Base-by-base conservation (phyloP, 495 filamentous ascomycete genomes). In the Cenococcum geophilum region DNA sequence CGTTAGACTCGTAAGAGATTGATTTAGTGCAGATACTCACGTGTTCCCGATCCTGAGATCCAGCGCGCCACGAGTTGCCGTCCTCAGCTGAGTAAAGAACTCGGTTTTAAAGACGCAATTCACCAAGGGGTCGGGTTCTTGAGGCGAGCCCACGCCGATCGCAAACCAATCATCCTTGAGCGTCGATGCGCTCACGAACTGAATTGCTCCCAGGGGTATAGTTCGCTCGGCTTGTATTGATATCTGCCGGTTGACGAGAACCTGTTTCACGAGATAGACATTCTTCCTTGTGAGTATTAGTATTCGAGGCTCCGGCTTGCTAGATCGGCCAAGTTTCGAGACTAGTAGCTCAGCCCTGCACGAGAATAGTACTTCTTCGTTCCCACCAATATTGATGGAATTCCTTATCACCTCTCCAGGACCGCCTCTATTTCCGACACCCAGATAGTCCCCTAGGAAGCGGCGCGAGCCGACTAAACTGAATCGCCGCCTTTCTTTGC, bases 91-190 rank as follows among this genome's bases (percentile, higher is more conserved):
- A 8, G 91, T 96, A 71, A 97, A 93, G 67, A 99, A 87, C 68
- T 99, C 95, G 0, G 92, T 97, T 78, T 99, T 99, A 72, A 99
- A 86, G 32, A 96, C 76, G 70, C 95, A 99, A 73, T 84, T 93
- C 48, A 97, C 73, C 36, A 99, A 79, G 6, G 92, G 91, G 74
- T 99, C 95, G 0, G 95, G 79, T 70, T 96, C 93, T 69, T 96
- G 89, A 14, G 82, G 84, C 14, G 89, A 92, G 36, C 92, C 92
- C 45, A 95, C 80, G 4, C 92, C 87, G 52, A 99, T 73, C 0
- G 92, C 89, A 70, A 97, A 96, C 95, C 95, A 99, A 74, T 97
- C 95, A 65, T 99, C 95, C 63, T 87, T 89, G 55, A 87, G 74
- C 35, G 79, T 89, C 2, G 91, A 93, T 10, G 83, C 76, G 67